These are phyloP conservation scores for Mycosarcoma mackinlayi DNA, from an alignment of 1,284 basidiomycete species.

Conservation along the genomic window DNA sequence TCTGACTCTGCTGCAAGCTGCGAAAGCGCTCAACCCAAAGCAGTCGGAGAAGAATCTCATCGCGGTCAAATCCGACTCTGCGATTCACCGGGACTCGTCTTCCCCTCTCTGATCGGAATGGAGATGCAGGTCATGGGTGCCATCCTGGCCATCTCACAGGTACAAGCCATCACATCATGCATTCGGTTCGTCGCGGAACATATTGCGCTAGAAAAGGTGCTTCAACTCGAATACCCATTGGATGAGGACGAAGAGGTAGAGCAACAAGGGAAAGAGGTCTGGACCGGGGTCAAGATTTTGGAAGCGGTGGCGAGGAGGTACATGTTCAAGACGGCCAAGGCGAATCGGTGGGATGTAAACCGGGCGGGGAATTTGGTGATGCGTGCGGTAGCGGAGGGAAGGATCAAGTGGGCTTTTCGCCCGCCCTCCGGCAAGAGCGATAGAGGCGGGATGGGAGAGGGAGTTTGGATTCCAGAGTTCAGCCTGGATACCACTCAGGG, in stretches of 20 bases:
- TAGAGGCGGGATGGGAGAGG: conserved; percentile 9
- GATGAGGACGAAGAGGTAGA: conserved; percentile 57
- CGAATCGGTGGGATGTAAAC: conserved; percentile 85
- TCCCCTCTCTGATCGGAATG: conserved; percentile 71
- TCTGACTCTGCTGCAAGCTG: conserved; percentile 87
- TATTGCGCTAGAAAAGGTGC: conserved; percentile 81
- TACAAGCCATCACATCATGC: conserved; percentile 82
- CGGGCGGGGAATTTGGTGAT: conserved; percentile 83
- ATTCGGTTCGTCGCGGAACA: conserved; percentile 77
- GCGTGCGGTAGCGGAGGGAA: conserved; percentile 78
- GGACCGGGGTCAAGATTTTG: conserved; percentile 85
- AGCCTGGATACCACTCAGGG: neutral
- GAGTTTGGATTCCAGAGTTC: conserved; percentile 35
- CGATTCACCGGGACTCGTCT: conserved; percentile 72
- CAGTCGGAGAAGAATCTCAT: conserved; percentile 47
- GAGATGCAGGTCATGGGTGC: conserved; percentile 76
- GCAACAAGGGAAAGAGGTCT: conserved; percentile 67
- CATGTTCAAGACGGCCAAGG: conserved; percentile 82
- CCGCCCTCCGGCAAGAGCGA: conserved; percentile 20
- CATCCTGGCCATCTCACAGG: conserved; percentile 83
- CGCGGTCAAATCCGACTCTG: conserved; percentile 52
- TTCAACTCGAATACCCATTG: conserved; percentile 71
- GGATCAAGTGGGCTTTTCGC: conserved; percentile 80
- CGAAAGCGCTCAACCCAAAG: conserved; percentile 72
- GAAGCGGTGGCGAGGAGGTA: conserved; percentile 80